These are phyloP conservation scores for Magnaporthiopsis poae DNA, from an alignment of 2,329 filamentous ascomycete species.

Conservation along the genomic window DNA sequence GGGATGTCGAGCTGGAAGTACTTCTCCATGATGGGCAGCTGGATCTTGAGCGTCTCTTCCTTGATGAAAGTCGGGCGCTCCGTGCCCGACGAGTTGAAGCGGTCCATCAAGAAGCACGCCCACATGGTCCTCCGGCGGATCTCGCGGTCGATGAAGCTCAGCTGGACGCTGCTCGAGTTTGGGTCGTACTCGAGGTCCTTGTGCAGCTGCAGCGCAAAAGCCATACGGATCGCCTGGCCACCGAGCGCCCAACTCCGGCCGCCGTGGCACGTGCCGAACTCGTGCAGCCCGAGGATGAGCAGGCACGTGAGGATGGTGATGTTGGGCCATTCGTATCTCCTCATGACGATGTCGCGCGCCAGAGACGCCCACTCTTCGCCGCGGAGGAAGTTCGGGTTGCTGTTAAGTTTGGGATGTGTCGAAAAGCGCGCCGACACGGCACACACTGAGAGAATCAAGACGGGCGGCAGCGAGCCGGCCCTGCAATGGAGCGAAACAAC, in stretches of 20 bases:
- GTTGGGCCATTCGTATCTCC: constrained; percentile 86
- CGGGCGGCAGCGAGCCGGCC: constrained; percentile 71
- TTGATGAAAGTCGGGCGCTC: constrained; percentile 85
- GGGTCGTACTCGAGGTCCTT: constrained; percentile 81
- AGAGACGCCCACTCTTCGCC: constrained; percentile 85
- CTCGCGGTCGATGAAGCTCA: constrained; percentile 87
- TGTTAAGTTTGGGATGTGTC: constrained; percentile 69
- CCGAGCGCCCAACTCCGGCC: constrained; percentile 92
- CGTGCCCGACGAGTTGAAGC: constrained; percentile 91
- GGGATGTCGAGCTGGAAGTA: constrained; percentile 87
- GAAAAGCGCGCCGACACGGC: constrained; percentile 93
- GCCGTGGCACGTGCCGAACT: constrained; percentile 94
- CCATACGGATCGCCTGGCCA: constrained; percentile 92
- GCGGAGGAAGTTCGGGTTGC: constrained; percentile 69
- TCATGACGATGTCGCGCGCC: constrained; percentile 77
- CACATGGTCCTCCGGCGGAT: constrained; percentile 93
- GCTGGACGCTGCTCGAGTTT: constrained; percentile 51
- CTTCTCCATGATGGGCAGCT: constrained; percentile 80
- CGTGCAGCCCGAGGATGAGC: constrained; percentile 78
- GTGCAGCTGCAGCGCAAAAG: constrained; percentile 87
- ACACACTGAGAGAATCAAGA: constrained; percentile 86
- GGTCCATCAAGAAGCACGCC: constrained; percentile 95
- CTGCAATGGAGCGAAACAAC: constrained; percentile 28
- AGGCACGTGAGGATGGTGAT: constrained; percentile 91
- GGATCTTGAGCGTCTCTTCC: constrained; percentile 80